Conservation (phyloP, 805 yeast species). For the Yarrowia osloensis region DNA sequence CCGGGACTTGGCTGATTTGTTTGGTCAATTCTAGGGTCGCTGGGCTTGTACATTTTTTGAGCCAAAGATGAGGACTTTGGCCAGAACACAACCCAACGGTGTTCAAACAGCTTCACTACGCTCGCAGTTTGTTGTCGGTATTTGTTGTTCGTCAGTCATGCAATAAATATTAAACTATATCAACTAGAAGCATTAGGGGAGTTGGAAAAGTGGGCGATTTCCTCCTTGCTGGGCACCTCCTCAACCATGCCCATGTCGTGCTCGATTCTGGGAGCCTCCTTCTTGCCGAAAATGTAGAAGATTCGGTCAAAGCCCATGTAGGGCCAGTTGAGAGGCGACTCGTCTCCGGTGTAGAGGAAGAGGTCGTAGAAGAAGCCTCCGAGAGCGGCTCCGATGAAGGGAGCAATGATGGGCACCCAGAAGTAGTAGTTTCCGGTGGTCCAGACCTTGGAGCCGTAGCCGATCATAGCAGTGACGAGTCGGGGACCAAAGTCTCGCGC, state of each 20-base stretch:
- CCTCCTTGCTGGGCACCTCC: slow-evolving; percentile 12
- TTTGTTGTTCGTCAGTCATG: not conserved
- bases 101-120: too few species aligned
- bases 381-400: slow-evolving; percentile 50
- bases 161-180: slow-evolving; percentile 23
- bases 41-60: too few species aligned
- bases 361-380: slow-evolving; percentile 58
- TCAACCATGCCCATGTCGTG: slow-evolving; percentile 29
- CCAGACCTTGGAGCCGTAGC: slow-evolving; percentile 50
- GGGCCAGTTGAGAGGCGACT: slow-evolving; percentile 55
- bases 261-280: slow-evolving; percentile 21
- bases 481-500: slow-evolving; percentile 61
- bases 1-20: too few species aligned
- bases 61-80: too few species aligned
- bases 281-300: slow-evolving; percentile 1
- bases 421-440: slow-evolving; percentile 48
- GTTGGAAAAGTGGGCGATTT: slow-evolving; percentile 19
- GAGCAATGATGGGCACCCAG: slow-evolving; percentile 58
- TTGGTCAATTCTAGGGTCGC: too few species aligned
- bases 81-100: too few species aligned
- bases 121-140: too few species aligned
- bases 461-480: slow-evolving; percentile 51
- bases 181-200: slow-evolving; percentile 3
- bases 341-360: slow-evolving; percentile 54
- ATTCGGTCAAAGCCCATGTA: slow-evolving; percentile 39